A percentile compares a stretch with the other conserved stretches of the same genome.
These are phyloP conservation scores for Nemania sp. DNA, from an alignment of 2,329 filamentous ascomycete species.

Conservation along the genomic window DNA sequence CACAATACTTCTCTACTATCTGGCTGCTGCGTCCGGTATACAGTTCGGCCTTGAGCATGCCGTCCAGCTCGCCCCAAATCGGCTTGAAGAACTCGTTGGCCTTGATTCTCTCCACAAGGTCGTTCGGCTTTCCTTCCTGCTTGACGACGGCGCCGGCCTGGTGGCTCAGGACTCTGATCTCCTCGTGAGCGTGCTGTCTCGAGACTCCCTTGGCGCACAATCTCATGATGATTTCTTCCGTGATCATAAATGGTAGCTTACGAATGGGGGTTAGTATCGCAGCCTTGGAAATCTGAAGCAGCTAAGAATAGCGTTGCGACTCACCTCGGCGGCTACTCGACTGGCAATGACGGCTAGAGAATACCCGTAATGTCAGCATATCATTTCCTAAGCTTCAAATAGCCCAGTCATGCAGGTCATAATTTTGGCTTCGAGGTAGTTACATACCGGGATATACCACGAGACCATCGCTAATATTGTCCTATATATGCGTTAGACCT, in stretches of 20 bases:
- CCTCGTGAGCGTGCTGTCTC: conserved; percentile 72
- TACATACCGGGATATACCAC: conserved; percentile 84
- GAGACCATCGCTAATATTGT: conserved; percentile 69
- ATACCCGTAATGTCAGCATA: too few species aligned
- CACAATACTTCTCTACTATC: conserved; percentile 52
- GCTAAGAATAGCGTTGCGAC: too few species aligned
- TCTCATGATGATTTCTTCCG: conserved; percentile 38
- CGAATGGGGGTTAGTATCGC: too few species aligned
- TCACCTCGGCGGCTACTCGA: too few species aligned
- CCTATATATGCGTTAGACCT: too few species aligned
- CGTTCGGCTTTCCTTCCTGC: conserved; percentile 70
- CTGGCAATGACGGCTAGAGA: too few species aligned
- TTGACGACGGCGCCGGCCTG: conserved; percentile 68
- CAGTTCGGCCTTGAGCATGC: conserved; percentile 64
- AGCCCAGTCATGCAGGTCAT: conserved; percentile 62
- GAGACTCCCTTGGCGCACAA: conserved; percentile 35
- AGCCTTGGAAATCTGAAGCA: too few species aligned
- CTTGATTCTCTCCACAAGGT: conserved; percentile 78
- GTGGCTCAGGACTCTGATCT: conserved; percentile 81
- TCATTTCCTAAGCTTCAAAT: too few species aligned
- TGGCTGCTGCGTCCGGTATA: conserved; percentile 48
- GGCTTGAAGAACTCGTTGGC: conserved; percentile 73
- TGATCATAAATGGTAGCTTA: conserved; percentile 87
- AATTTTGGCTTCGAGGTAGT: conserved; percentile 67
- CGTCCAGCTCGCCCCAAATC: conserved; percentile 69